phyloP scores from a whole-genome alignment of 805 yeast species.

The Groenewaldozyma salmanticensis region DNA sequence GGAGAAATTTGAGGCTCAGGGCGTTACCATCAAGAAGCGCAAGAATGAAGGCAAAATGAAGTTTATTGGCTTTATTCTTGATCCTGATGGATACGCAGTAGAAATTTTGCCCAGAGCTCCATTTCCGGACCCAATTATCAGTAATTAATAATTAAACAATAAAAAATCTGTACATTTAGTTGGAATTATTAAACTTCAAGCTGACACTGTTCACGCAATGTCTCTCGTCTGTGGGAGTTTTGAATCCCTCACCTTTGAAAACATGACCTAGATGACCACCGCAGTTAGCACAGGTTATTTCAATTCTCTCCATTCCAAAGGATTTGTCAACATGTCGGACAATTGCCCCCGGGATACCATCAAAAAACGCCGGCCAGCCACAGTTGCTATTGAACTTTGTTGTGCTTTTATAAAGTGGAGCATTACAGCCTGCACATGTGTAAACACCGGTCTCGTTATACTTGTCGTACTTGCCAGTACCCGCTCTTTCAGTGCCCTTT shows the following conservation, averaged over 20 bases:
- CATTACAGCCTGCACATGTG: slow-evolving; percentile 75
- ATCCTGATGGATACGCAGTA: slow-evolving; percentile 85
- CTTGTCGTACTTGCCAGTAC: slow-evolving; percentile 48
- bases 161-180: not conserved
- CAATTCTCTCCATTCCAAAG: slow-evolving; percentile 76
- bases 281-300: slow-evolving; percentile 79
- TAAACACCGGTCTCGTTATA: slow-evolving; percentile 53
- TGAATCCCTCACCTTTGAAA: slow-evolving; percentile 86
- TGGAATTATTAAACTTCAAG: slow-evolving; percentile 43
- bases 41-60: slow-evolving; percentile 35
- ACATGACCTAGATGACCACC: slow-evolving; percentile 96
- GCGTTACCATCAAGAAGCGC: slow-evolving; percentile 33
- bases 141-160: slow-evolving; percentile 22
- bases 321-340: slow-evolving; percentile 48
- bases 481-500: slow-evolving; percentile 62
- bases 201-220: slow-evolving; percentile 91
- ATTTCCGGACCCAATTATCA: slow-evolving; percentile 17
- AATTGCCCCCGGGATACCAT: slow-evolving; percentile 77
- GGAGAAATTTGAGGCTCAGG: slow-evolving; percentile 36
- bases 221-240: slow-evolving; percentile 80
- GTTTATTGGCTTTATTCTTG: slow-evolving; percentile 72
- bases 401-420: slow-evolving; percentile 67
- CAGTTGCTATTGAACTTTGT: slow-evolving; percentile 87
- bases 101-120: slow-evolving; percentile 50
- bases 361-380: slow-evolving; percentile 98